These are phyloP conservation scores for Dioscorea alata DNA, from an alignment of 106 monocot genomes.

Conservation along the genomic window DNA sequence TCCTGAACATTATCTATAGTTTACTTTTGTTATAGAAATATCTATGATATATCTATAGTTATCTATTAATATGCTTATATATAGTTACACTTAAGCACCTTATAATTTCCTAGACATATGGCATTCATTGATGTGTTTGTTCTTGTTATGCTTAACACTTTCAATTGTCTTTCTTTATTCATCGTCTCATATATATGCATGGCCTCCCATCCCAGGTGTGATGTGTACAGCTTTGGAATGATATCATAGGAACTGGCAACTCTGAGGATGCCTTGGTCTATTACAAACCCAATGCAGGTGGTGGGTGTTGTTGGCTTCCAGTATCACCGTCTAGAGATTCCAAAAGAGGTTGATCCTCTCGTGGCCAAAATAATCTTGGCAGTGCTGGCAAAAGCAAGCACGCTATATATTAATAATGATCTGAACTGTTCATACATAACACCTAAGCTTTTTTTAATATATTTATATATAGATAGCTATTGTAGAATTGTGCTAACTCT, in stretches of 20 bases:
- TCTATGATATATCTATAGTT: no score
- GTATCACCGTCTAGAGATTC: conserved; percentile 85
- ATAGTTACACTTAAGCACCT: background rate
- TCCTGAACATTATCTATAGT: no score
- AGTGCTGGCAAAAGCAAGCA: conserved; percentile 93
- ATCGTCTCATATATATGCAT: no score
- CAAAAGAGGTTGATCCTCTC: conserved; percentile 86
- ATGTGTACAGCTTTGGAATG: conserved; percentile 98
- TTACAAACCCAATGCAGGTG: conserved; percentile 99
- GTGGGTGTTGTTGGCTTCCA: conserved; percentile 98
- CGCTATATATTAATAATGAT: background rate
- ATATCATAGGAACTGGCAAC: conserved; percentile 98
- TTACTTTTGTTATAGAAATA: no score
- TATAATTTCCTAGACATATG: no score
- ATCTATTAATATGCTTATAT: no score
- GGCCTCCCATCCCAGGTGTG: conserved; percentile 48
- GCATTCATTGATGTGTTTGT: no score
- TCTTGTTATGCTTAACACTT: no score
- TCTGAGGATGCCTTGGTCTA: conserved; percentile 87
- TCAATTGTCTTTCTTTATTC: no score
- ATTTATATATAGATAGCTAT: no score
- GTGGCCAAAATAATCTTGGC: conserved; percentile 74
- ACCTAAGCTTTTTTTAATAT: background rate
- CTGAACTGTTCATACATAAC: background rate
- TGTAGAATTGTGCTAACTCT: background rate